phyloP scores from a whole-genome alignment of 2,329 filamentous ascomycete genomes.

The Colletotrichum musae region DNA sequence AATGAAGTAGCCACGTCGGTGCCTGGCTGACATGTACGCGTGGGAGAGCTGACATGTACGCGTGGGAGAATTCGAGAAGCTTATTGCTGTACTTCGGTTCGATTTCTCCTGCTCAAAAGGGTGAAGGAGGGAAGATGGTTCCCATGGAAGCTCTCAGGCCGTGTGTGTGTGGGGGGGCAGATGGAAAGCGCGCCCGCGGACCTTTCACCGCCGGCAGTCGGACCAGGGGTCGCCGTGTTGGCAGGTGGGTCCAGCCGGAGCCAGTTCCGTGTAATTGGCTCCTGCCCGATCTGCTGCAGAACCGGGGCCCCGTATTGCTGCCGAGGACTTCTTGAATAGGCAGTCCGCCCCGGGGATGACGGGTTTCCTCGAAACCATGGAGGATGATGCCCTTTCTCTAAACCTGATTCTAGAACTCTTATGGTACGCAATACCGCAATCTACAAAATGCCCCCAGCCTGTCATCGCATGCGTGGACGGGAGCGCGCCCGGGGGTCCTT shows the following conservation, averaged over 20 bases:
- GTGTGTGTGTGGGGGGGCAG: neutral
- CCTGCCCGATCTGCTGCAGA: constrained; percentile 26
- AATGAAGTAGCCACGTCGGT: constrained; percentile 16
- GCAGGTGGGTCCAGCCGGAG: constrained; percentile 21
- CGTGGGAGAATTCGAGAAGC: too few relatives aligned
- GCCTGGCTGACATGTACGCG: neutral
- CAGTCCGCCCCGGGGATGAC: constrained; percentile 1
- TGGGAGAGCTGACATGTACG: neutral
- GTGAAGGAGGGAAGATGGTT: neutral
- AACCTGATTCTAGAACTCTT: neutral
- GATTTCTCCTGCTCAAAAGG: neutral
- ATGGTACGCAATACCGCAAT: neutral
- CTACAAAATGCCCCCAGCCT: neutral
- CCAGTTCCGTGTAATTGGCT: constrained; percentile 28
- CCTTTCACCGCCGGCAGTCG: constrained; percentile 35
- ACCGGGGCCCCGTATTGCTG: neutral
- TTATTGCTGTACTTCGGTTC: neutral
- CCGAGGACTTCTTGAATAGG: constrained; percentile 3
- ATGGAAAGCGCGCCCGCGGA: neutral
- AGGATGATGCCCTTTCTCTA: neutral
- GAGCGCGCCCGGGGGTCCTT: constrained; percentile 1
- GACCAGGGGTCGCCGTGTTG: constrained; percentile 18
- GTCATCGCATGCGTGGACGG: constrained; percentile 2
- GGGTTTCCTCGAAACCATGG: neutral
- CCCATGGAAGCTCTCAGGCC: neutral